phyloP scores from a whole-genome alignment of 2,329 filamentous ascomycete genomes.

The Nemania sp. region DNA sequence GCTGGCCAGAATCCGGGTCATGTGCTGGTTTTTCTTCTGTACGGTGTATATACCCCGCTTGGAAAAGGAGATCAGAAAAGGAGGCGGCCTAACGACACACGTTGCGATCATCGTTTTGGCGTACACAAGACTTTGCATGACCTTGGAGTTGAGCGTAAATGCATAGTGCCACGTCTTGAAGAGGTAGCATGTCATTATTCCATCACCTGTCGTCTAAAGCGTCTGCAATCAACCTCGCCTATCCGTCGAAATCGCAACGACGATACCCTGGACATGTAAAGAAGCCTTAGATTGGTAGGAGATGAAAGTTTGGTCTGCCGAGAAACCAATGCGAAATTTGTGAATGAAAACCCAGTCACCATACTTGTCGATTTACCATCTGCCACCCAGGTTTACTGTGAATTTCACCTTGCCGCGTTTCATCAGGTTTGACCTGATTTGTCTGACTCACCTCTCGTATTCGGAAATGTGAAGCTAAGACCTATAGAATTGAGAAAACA shows the following conservation, averaged over 20 bases:
- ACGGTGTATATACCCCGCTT: slow-evolving; percentile 37
- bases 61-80: slow-evolving; percentile 5
- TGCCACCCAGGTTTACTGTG: too few relatives aligned
- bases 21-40: slow-evolving; percentile 17
- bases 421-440: background rate
- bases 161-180: background rate
- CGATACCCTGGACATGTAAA: too few relatives aligned
- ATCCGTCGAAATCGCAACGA: background rate
- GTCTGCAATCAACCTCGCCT: background rate
- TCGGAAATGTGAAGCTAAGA: background rate
- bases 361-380: too few relatives aligned
- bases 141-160: background rate
- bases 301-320: too few relatives aligned
- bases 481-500: too few relatives aligned
- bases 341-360: too few relatives aligned
- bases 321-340: too few relatives aligned
- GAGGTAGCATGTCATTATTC: background rate
- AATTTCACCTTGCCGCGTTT: too few relatives aligned
- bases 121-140: background rate
- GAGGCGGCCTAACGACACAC: background rate
- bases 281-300: too few relatives aligned
- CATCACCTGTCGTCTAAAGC: too few relatives aligned
- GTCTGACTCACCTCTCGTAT: background rate
- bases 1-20: slow-evolving; percentile 13
- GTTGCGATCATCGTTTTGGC: background rate